These are phyloP conservation scores for Eutypa lata DNA, from an alignment of 2,329 filamentous ascomycete genomes.

Conservation along the genomic window DNA sequence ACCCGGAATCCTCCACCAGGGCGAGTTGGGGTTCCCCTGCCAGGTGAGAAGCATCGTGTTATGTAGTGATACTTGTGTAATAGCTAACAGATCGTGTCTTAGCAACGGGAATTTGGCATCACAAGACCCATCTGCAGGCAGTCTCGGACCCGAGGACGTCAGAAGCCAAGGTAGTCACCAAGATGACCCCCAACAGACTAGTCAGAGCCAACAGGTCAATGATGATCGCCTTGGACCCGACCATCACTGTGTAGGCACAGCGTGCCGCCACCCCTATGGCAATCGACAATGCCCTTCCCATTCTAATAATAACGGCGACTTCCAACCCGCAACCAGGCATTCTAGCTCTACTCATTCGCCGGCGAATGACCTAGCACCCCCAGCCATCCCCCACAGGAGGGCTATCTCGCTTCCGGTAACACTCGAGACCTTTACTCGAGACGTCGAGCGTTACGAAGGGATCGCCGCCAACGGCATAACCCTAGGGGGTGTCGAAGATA, in stretches of 20 bases:
- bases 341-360: not conserved
- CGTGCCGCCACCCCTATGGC: not conserved
- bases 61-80: too few relatives aligned
- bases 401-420: not conserved
- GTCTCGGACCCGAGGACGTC: not conserved
- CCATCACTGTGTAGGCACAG: not conserved
- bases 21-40: not conserved
- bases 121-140: not conserved
- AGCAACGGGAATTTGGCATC: not conserved
- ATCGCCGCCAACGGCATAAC: conserved; percentile 1
- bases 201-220: not conserved
- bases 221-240: too few relatives aligned
- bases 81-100: not conserved
- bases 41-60: not conserved
- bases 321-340: not conserved
- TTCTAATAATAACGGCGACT: too few relatives aligned
- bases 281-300: not conserved
- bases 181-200: not conserved
- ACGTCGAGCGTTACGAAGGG: conserved; percentile 1
- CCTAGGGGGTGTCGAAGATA: not conserved
- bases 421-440: conserved; percentile 3
- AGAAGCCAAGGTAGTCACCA: not conserved
- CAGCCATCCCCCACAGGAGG: not conserved
- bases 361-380: too few relatives aligned
- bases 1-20: not conserved